Conservation (phyloP, 257 asterid genomes). For the Penstemon davidsonii region DNA sequence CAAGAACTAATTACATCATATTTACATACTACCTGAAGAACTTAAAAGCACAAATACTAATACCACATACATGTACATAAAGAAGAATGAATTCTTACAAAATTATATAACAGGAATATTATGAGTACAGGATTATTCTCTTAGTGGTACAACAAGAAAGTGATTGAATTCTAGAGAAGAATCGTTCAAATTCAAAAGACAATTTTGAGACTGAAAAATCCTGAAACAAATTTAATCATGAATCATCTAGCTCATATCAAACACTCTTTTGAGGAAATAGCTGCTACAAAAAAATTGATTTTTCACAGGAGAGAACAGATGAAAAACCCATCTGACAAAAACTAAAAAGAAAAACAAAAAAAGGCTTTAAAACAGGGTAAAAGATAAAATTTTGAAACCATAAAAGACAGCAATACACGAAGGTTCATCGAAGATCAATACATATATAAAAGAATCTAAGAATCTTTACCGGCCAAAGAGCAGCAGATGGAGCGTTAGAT, state of each 20-base stretch:
- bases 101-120: slow-evolving; percentile 10
- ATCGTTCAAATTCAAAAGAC: not conserved
- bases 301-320: not conserved
- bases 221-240: slow-evolving; percentile 13
- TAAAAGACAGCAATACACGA: slow-evolving; percentile 10
- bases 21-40: too few species aligned
- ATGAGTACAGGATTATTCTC: not conserved
- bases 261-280: not conserved
- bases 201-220: slow-evolving; percentile 7
- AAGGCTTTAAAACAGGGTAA: slow-evolving; percentile 11
- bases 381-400: slow-evolving; percentile 25
- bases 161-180: not conserved
- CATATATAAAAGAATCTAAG: slow-evolving; percentile 20
- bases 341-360: not conserved
- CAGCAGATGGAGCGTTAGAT: slow-evolving; percentile 54
- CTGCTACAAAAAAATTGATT: not conserved
- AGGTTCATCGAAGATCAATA: slow-evolving; percentile 28
- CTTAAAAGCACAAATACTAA: too few species aligned
- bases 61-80: not conserved
- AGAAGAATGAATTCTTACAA: not conserved
- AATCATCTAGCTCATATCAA: slow-evolving; percentile 24
- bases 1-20: too few species aligned
- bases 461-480: slow-evolving; percentile 45
- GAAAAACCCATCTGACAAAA: slow-evolving; percentile 23
- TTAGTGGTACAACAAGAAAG: not conserved